phyloP scores from a whole-genome alignment of 2,329 filamentous ascomycete genomes.

The Colletotrichum trifolii region DNA sequence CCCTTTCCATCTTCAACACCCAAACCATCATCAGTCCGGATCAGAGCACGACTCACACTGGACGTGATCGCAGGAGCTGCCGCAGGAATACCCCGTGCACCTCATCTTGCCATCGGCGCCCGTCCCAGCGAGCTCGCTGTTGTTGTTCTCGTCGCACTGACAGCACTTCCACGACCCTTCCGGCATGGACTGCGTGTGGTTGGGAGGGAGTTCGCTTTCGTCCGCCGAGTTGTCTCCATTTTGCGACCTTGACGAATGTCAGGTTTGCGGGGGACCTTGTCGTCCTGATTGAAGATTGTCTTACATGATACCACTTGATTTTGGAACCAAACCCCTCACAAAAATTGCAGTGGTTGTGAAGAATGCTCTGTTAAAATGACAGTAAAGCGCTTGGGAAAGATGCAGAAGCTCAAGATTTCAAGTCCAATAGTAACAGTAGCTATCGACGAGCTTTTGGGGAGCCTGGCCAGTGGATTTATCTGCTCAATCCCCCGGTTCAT shows the following conservation, averaged over 20 bases:
- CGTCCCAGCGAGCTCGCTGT: slow-evolving; percentile 19
- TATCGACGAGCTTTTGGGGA: too few species aligned
- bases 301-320: not conserved
- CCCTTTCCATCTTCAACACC: not conserved
- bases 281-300: not conserved
- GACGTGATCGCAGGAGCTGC: not conserved
- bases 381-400: too few species aligned
- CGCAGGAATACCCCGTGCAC: slow-evolving; percentile 1
- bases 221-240: slow-evolving; percentile 2
- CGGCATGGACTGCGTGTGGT: not conserved
- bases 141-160: slow-evolving; percentile 12
- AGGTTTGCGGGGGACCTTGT: not conserved
- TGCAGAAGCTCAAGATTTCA: too few species aligned
- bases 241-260: not conserved
- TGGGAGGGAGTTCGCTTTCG: not conserved
- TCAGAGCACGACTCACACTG: slow-evolving; percentile 21
- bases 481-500: not conserved
- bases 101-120: slow-evolving; percentile 11
- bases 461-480: too few species aligned
- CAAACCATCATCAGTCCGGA: not conserved
- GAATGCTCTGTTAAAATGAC: too few species aligned
- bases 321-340: not conserved
- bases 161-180: slow-evolving; percentile 21
- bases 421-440: too few species aligned
- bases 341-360: too few species aligned